Conservation (phyloP, 2,329 filamentous ascomycete genomes). For the Hypoxylon sp. region DNA sequence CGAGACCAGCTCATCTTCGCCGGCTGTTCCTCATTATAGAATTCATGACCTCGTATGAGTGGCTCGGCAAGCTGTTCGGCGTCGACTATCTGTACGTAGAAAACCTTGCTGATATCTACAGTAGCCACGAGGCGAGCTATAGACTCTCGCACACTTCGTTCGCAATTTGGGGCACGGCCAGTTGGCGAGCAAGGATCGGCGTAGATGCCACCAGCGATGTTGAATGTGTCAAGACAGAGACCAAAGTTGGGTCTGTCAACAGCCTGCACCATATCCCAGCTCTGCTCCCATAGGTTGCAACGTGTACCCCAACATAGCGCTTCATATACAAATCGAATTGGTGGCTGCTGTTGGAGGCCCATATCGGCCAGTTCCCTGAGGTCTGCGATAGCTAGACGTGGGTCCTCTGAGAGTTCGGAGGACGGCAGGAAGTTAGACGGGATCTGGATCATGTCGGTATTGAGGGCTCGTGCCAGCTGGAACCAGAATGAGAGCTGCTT, state of each 20-base stretch:
- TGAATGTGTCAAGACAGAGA: slow-evolving; percentile 83
- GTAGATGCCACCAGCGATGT: slow-evolving; percentile 79
- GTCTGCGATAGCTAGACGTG: slow-evolving; percentile 72
- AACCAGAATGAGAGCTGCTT: slow-evolving; percentile 80
- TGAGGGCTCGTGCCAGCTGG: slow-evolving; percentile 72
- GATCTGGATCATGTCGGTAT: slow-evolving; percentile 81
- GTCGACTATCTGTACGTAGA: slow-evolving; percentile 84
- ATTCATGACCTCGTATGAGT: slow-evolving; percentile 70
- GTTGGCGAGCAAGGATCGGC: slow-evolving; percentile 73
- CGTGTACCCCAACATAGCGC: slow-evolving; percentile 80
- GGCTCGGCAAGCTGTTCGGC: slow-evolving; percentile 74
- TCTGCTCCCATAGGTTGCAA: slow-evolving; percentile 78
- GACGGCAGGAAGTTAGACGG: slow-evolving; percentile 78
- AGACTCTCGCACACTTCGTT: slow-evolving; percentile 68
- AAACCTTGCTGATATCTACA: slow-evolving; percentile 76
- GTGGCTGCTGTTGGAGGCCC: slow-evolving; percentile 69
- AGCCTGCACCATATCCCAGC: slow-evolving; percentile 76
- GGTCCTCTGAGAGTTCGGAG: slow-evolving; percentile 61
- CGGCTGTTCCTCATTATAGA: slow-evolving; percentile 71
- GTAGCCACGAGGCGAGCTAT: slow-evolving; percentile 67
- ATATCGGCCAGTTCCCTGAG: slow-evolving; percentile 77
- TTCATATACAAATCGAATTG: slow-evolving; percentile 81
- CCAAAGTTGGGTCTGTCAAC: slow-evolving; percentile 82
- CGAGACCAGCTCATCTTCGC: slow-evolving; percentile 83
- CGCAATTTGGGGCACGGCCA: slow-evolving; percentile 69